A percentile compares a stretch with the other conserved stretches of the same genome.
Evolutionary conservation across 176 grass and related monocot species (phyloP).

Genomic region (Oryza meridionalis): DNA sequence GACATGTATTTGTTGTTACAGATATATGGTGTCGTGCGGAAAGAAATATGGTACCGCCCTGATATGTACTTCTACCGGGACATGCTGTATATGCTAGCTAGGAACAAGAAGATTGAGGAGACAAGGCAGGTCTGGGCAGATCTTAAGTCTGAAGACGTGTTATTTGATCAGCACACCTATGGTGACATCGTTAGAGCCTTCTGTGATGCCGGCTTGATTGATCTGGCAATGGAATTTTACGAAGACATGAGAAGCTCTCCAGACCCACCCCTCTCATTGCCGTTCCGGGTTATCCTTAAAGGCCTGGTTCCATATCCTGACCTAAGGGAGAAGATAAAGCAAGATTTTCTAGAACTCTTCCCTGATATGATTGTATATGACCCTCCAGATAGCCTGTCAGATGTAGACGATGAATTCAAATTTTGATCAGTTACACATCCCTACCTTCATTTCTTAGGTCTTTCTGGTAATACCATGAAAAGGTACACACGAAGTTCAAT

Average conservation of each 20-base stretch:
- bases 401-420: conserved; percentile 54
- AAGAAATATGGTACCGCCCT: conserved; percentile 89
- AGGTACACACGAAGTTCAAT: neutral
- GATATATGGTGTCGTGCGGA: conserved; percentile 77
- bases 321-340: conserved; percentile 85
- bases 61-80: conserved; percentile 95
- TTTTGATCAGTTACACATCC: conserved; percentile 28
- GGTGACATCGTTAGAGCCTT: conserved; percentile 76
- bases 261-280: conserved; percentile 74
- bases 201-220: conserved; percentile 62
- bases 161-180: conserved; percentile 82
- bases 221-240: conserved; percentile 77
- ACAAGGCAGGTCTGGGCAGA: conserved; percentile 71
- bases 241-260: conserved; percentile 85
- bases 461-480: conserved; percentile 1
- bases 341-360: conserved; percentile 85
- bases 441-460: neutral
- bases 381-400: conserved; percentile 62
- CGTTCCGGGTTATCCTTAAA: conserved; percentile 88
- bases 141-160: conserved; percentile 72
- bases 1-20: conserved; percentile 41
- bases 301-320: conserved; percentile 77
- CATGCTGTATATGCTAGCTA: conserved; percentile 80
- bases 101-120: conserved; percentile 79
- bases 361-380: conserved; percentile 93